Evolutionary conservation across 805 yeast species (phyloP), one percentile per base, ranked within the genome.

Genomic region (Nakazawaea wickerhamii): DNA sequence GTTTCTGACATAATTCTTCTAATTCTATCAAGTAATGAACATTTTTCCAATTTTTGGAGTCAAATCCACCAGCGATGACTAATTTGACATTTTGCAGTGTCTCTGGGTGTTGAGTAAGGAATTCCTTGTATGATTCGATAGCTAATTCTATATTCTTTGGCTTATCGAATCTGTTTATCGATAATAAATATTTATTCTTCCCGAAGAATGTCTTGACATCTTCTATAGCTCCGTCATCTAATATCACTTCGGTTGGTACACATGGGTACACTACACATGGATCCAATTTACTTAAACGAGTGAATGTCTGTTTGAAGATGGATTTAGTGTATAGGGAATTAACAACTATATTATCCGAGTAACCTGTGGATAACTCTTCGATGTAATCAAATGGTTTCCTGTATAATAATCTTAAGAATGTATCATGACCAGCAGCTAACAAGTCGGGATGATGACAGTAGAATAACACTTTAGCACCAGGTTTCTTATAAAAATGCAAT

Each of bases 401-500:
- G 61, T 93, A 93, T 0, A 84, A 38, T 46, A 63, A 65, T 53
- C 88, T 81, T 7, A 83, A 21, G 1, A 70, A 21, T 2, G 81
- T 65, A 3, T 71, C 65, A 41, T 81, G 81, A 15, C 67, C 65
- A 0, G 96, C 82, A 33, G 91, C 65, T 38, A 83, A 67, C 55
- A 84, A 83, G 60, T 93, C 99, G 0, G 99, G 99, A 60, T 91
- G 91, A 65, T 93, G 99, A 55, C 99, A 90, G 61, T 93, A 93
- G 57, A 91, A 93, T 40, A 93, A 63, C 3, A 85, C 71, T 39
- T 76, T 75, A 2, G 83, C 59, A 6, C 61, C 42, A 1, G 51
- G 60, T 43, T 41, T 48, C 48, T 64, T 68, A 57, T 60, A 75
- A 46, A 62, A 57, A 49, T 55, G 79, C 17, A 93, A 52, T 13